Evolutionary conservation across 352 stramenopile genomes (phyloP).

Genomic region (Paralagenidium karlingii): DNA sequence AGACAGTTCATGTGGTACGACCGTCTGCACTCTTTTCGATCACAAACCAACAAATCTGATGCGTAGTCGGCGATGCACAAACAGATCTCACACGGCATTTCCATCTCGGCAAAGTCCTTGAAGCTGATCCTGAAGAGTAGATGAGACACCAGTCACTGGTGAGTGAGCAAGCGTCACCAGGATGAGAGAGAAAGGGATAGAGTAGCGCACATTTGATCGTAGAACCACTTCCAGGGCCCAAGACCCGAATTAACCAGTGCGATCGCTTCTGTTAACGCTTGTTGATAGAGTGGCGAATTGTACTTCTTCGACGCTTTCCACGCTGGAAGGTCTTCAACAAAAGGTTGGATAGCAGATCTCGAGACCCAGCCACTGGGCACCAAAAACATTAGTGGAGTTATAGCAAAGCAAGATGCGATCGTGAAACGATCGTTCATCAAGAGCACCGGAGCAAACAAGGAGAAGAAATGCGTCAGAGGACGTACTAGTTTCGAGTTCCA

Average conservation of each 20-base stretch:
- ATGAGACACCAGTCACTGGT: too few relatives aligned
- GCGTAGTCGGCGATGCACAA: slow-evolving; percentile 73
- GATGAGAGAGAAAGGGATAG: too few relatives aligned
- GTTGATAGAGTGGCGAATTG: slow-evolving; percentile 49
- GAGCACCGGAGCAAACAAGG: too few relatives aligned
- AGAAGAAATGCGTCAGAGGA: too few relatives aligned
- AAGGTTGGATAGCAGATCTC: slow-evolving; percentile 54
- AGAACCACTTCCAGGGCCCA: slow-evolving; percentile 39
- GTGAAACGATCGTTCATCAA: too few relatives aligned
- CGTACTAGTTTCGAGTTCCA: slow-evolving; percentile 78
- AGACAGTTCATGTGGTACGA: slow-evolving; percentile 84
- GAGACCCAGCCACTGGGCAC: slow-evolving; percentile 64
- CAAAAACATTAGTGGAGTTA: not conserved
- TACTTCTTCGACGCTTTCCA: slow-evolving; percentile 61
- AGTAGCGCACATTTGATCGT: slow-evolving; percentile 51
- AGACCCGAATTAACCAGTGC: slow-evolving; percentile 49
- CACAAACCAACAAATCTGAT: slow-evolving; percentile 74
- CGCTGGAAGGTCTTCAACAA: slow-evolving; percentile 40
- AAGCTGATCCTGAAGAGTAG: too few relatives aligned
- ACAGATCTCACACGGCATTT: slow-evolving; percentile 73
- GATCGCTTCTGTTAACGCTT: slow-evolving; percentile 60
- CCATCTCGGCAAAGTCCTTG: slow-evolving; percentile 22
- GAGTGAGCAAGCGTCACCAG: too few relatives aligned
- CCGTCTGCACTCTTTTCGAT: slow-evolving; percentile 64
- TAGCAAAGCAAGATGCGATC: too few relatives aligned